Evolutionary conservation across 805 yeast genomes (phyloP), one percentile per base, ranked within the genome.

Genomic region (Phaffomyces opuntiae): DNA sequence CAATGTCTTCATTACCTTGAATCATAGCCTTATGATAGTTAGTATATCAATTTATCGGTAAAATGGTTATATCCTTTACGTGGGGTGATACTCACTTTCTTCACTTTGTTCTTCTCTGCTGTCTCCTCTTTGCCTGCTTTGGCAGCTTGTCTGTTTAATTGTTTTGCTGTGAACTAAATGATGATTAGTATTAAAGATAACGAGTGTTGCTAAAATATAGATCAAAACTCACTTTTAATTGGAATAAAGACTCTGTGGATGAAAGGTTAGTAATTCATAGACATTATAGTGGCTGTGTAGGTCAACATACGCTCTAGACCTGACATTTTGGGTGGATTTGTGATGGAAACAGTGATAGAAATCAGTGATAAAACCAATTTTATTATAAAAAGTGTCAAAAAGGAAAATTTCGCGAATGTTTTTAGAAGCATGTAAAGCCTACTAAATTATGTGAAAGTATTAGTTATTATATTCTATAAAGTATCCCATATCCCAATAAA

Each of bases 101-200:
- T 91, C 49, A 89, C 82, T 60, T 87, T 88, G 55, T 83, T 83
- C 65, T 87, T 87, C 66, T 93, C 98, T 36, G 78, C 75, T 34
- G 79, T 78, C 59, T 88, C 96, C 61, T 93, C 99, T 60, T 89
- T 90, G 1, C 89, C 87, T 3, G 98, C 90, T 62, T 83, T 85
- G 29, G 81, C 75, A 2, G 98, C 91, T 66, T 93, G 99, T 62
- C 90, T 77, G 55, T 81, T 84, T 47, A 93, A 73, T 70, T 87
- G 96, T 65, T 93, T 93, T 2, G 98, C 91, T 4, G 99, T 93
- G 66, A 93, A 93, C 72, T 80, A n/a, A 9, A 9, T 21, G 7
- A 53, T 50, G 38, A 63, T 59, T 43, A 42, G 46, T 32, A 42
- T 8, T 11, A n/a, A 16, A 33, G 45, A 32, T 38, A 39, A 31